phyloP scores from a whole-genome alignment of 176 grass and related monocot genomes.

The Rhynchospora pubera region DNA sequence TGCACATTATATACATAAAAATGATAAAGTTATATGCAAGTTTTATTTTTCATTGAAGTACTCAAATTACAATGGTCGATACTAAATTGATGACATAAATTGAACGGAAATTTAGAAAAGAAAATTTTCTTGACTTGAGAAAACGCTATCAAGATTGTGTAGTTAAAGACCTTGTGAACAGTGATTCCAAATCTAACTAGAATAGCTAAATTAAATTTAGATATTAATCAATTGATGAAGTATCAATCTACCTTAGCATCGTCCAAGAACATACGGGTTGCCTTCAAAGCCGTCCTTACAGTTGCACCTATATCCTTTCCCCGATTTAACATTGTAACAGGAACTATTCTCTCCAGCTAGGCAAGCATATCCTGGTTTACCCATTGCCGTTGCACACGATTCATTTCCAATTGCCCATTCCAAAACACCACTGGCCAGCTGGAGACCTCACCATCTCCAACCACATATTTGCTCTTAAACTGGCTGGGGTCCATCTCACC shows the following conservation, averaged over 20 bases:
- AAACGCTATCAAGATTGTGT: too few species aligned
- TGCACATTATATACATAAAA: too few species aligned
- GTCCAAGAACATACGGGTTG: not conserved
- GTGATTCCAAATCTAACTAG: too few species aligned
- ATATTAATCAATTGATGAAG: too few species aligned
- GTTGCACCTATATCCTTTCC: constrained; percentile 14
- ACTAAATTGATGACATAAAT: too few species aligned
- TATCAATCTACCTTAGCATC: not conserved
- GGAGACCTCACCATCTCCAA: constrained; percentile 15
- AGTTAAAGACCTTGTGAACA: too few species aligned
- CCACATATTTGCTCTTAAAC: not conserved
- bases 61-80: too few species aligned
- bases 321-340: constrained; percentile 1
- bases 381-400: not conserved
- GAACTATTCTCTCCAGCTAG: not conserved
- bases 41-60: too few species aligned
- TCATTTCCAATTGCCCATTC: not conserved
- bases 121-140: too few species aligned
- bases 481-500: not conserved
- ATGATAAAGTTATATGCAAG: too few species aligned
- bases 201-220: too few species aligned
- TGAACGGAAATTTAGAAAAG: too few species aligned
- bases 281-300: not conserved
- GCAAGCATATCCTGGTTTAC: not conserved
- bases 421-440: not conserved